Percentiles rank a stretch among this genome's conserved stretches.
Conservation (phyloP, 345 rosid species). For the Punica granatum region DNA sequence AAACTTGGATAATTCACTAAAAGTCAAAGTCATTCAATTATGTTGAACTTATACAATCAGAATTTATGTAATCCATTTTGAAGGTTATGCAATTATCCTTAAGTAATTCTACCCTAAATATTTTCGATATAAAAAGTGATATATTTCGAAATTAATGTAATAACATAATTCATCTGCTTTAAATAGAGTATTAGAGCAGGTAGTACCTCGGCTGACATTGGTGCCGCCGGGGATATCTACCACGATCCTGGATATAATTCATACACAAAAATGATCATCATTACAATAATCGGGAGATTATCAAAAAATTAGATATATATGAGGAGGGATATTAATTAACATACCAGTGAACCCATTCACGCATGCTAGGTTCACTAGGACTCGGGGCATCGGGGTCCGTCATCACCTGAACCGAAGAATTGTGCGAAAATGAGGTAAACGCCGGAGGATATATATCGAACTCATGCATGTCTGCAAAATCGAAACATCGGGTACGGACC, state of each 20-base stretch:
- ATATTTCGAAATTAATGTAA: too few relatives aligned
- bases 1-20: too few relatives aligned
- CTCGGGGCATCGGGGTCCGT: slow-evolving; percentile 94
- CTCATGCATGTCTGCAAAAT: slow-evolving; percentile 4
- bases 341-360: slow-evolving; percentile 94
- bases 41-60: too few relatives aligned
- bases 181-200: not conserved
- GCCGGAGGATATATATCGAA: not conserved
- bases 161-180: too few relatives aligned
- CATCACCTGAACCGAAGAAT: slow-evolving; percentile 46
- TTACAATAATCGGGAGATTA: too few relatives aligned
- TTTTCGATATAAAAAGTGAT: too few relatives aligned
- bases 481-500: slow-evolving; percentile 21
- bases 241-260: slow-evolving; percentile 45
- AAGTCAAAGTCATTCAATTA: too few relatives aligned
- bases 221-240: slow-evolving; percentile 77
- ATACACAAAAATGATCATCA: not conserved
- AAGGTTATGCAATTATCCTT: too few relatives aligned
- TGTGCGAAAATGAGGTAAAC: not conserved
- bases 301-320: not conserved
- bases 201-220: slow-evolving; percentile 49
- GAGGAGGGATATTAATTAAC: not conserved
- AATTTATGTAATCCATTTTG: too few relatives aligned
- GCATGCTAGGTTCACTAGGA: slow-evolving; percentile 79
- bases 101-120: too few relatives aligned